These are phyloP conservation scores for Halophytophthora polymorphica DNA, from an alignment of 352 stramenopile species.

Conservation along the genomic window DNA sequence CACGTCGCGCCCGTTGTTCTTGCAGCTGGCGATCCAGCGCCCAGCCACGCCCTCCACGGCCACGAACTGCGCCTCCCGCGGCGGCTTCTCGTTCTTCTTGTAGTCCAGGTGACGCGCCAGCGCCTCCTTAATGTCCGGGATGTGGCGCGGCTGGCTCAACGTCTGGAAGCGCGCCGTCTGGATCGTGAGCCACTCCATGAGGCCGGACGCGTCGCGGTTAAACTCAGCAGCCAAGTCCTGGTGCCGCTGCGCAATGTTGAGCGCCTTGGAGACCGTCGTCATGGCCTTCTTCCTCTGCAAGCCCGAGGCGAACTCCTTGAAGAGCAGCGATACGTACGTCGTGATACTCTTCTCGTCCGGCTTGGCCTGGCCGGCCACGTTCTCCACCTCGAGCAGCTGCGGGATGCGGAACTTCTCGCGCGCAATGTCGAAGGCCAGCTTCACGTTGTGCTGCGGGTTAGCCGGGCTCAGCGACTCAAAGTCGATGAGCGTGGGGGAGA, in stretches of 20 bases:
- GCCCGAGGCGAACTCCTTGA: constrained; percentile 89
- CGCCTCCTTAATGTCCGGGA: constrained; percentile 67
- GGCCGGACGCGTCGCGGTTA: constrained; percentile 53
- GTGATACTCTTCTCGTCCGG: constrained; percentile 92
- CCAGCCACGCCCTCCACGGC: constrained; percentile 74
- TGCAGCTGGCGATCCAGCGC: constrained; percentile 83
- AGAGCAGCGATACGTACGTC: constrained; percentile 89
- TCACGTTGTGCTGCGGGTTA: constrained; percentile 71
- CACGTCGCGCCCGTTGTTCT: constrained; percentile 81
- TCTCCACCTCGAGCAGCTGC: constrained; percentile 82
- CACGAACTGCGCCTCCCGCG: constrained; percentile 79
- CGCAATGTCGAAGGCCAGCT: constrained; percentile 82
- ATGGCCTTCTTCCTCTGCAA: constrained; percentile 89
- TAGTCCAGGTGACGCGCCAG: constrained; percentile 71
- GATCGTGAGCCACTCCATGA: constrained; percentile 69
- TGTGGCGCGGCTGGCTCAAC: constrained; percentile 58
- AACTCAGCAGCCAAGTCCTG: constrained; percentile 81
- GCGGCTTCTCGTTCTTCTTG: constrained; percentile 86
- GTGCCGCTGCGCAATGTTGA: constrained; percentile 88
- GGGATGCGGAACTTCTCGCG: constrained; percentile 86
- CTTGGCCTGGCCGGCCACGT: constrained; percentile 81
- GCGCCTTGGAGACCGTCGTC: constrained; percentile 87
- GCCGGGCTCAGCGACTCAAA: constrained; percentile 69
- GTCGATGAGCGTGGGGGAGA: constrained; percentile 84
- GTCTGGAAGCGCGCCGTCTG: constrained; percentile 79